Conservation (phyloP, 1,139 yeast species). For the Lodderomyces parapsilosis region DNA sequence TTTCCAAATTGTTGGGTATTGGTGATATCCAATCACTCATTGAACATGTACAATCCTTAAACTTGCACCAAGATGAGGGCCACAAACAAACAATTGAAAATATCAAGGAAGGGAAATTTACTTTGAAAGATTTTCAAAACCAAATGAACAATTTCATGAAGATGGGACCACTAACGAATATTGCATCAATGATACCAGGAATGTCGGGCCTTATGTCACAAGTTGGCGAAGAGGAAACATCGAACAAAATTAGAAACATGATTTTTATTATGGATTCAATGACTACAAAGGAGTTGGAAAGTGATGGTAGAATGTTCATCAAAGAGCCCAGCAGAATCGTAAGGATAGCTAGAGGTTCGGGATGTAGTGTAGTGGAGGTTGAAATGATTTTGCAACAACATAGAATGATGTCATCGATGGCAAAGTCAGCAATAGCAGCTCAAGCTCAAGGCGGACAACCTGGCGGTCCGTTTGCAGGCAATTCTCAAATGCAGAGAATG, state of each 20-base stretch:
- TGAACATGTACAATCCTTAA: conserved; percentile 88
- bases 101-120: conserved; percentile 92
- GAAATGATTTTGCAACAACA: conserved; percentile 92
- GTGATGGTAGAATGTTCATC: conserved; percentile 81
- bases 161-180: conserved; percentile 93
- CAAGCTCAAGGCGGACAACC: conserved; percentile 46
- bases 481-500: conserved; percentile 41
- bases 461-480: conserved; percentile 29
- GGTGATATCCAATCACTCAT: conserved; percentile 93
- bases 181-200: conserved; percentile 97
- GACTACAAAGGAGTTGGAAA: conserved; percentile 88
- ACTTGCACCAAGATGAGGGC: conserved; percentile 63
- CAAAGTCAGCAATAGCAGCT: conserved; percentile 64
- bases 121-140: conserved; percentile 86
- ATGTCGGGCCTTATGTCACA: conserved; percentile 81
- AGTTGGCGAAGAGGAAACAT: conserved; percentile 89
- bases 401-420: conserved; percentile 94
- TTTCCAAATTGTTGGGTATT: conserved; percentile 87
- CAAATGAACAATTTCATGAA: conserved; percentile 94
- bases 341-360: conserved; percentile 95
- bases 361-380: conserved; percentile 89
- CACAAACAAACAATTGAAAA: conserved; percentile 92
- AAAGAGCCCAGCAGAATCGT: conserved; percentile 83
- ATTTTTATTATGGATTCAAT: conserved; percentile 92
- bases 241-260: conserved; percentile 80